Conservation (phyloP, 139 green algal genomes). For the Chlorella sp. region DNA sequence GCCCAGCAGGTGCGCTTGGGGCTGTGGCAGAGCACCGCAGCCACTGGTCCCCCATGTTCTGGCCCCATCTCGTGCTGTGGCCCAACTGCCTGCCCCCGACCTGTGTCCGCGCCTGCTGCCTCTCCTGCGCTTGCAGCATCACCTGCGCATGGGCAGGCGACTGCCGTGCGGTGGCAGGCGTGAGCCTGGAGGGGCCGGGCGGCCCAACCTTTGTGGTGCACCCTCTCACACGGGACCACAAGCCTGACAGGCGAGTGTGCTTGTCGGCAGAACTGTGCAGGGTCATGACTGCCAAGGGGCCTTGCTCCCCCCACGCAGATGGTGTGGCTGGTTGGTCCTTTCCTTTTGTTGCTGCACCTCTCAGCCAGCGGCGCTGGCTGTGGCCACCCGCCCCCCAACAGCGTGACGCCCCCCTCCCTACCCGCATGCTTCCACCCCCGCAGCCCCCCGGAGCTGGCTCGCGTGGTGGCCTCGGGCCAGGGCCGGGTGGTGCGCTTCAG, state of each 20-base stretch:
- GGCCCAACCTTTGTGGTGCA: conserved; percentile 9
- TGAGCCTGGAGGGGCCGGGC: background rate
- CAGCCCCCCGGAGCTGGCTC: conserved; percentile 48
- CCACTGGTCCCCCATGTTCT: too few species aligned
- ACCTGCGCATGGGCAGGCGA: conserved; percentile 62
- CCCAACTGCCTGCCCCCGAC: background rate
- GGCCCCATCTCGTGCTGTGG: background rate
- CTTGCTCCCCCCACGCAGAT: too few species aligned
- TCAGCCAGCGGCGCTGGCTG: too few species aligned
- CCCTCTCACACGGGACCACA: conserved; percentile 61
- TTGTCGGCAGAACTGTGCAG: too few species aligned
- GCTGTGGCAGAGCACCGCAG: too few species aligned
- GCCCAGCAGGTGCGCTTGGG: background rate
- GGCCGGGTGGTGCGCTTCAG: background rate
- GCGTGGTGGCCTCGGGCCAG: background rate
- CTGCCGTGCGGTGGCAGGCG: conserved; percentile 59
- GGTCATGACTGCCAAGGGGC: too few species aligned
- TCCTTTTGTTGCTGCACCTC: background rate
- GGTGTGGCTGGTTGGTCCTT: background rate
- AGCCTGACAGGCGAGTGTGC: conserved; percentile 37
- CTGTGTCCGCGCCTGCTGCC: too few species aligned
- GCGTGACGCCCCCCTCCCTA: background rate
- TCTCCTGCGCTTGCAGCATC: conserved; percentile 19
- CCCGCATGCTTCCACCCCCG: conserved; percentile 17
- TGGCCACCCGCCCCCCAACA: too few species aligned